phyloP scores from a whole-genome alignment of 192 early-diverging fungal species.

The Backusella macrospora region DNA sequence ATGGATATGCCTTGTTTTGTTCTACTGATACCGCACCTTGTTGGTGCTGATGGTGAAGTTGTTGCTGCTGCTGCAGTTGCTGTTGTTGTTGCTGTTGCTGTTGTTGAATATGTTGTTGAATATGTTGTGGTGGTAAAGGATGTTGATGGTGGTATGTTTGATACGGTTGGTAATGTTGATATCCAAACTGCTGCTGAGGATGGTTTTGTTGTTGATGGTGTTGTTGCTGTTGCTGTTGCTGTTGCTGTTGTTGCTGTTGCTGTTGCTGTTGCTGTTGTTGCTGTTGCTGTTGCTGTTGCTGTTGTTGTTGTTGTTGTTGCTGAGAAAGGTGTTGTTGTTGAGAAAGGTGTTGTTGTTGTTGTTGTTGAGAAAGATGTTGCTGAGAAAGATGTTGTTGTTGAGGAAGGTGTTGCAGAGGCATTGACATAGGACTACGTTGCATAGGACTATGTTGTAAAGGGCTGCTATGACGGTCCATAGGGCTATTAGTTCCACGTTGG shows the following conservation, averaged over 20 bases:
- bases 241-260: not conserved
- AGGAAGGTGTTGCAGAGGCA: not conserved
- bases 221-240: not conserved
- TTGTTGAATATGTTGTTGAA: not conserved
- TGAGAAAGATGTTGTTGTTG: not conserved
- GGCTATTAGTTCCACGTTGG: not conserved
- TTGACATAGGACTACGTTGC: conserved; percentile 2
- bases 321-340: not conserved
- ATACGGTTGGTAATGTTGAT: conserved; percentile 1
- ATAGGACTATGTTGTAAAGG: not conserved
- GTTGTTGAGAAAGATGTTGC: not conserved
- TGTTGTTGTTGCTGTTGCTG: not conserved
- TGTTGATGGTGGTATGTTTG: conserved; percentile 4
- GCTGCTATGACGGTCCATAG: conserved; percentile 4
- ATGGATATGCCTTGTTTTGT: conserved; percentile 9
- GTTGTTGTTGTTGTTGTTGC: conserved; percentile 8
- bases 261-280: not conserved
- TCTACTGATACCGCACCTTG: not conserved
- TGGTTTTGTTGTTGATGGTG: not conserved
- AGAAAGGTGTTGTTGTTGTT: conserved; percentile 8
- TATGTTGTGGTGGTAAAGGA: not conserved
- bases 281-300: conserved; percentile 12
- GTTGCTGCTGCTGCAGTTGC: not conserved
- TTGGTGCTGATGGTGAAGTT: not conserved
- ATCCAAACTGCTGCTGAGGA: not conserved